These are phyloP conservation scores for Annona cherimola DNA, from an alignment of 164 flowering plant species.

Conservation along the genomic window DNA sequence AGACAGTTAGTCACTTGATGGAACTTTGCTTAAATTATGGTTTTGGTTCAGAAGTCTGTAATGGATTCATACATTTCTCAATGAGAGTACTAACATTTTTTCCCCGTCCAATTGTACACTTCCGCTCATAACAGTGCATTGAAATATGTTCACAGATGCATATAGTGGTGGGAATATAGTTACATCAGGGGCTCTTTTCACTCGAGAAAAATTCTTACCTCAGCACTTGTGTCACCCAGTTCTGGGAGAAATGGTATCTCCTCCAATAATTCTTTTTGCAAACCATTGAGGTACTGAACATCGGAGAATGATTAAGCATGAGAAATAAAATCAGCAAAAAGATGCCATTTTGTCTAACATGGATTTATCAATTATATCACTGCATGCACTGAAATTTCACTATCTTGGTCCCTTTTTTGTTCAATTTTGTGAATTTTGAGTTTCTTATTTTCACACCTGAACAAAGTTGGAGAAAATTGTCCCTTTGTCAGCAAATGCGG, in stretches of 20 bases:
- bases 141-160: neutral
- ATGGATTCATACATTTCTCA: neutral
- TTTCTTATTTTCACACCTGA: constrained; percentile 41
- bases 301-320: neutral
- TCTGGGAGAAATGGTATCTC: constrained; percentile 63
- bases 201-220: constrained; percentile 34
- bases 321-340: too few relatives aligned
- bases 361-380: neutral
- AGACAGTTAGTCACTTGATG: too few relatives aligned
- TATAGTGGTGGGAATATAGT: neutral
- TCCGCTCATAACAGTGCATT: neutral
- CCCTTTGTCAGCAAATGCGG: constrained; percentile 46
- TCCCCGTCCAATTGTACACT: too few relatives aligned
- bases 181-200: neutral
- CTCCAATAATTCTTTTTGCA: constrained; percentile 45
- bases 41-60: neutral
- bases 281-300: constrained; percentile 47
- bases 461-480: constrained; percentile 48
- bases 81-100: neutral
- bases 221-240: constrained; percentile 33
- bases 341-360: neutral
- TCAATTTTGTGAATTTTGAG: neutral
- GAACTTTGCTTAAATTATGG: neutral
- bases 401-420: neutral
- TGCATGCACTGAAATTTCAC: neutral